A percentile compares a stretch with the other conserved stretches of the same genome.
Evolutionary conservation across 176 grass and related monocot species (phyloP).

Genomic region (Musa beccarii): DNA sequence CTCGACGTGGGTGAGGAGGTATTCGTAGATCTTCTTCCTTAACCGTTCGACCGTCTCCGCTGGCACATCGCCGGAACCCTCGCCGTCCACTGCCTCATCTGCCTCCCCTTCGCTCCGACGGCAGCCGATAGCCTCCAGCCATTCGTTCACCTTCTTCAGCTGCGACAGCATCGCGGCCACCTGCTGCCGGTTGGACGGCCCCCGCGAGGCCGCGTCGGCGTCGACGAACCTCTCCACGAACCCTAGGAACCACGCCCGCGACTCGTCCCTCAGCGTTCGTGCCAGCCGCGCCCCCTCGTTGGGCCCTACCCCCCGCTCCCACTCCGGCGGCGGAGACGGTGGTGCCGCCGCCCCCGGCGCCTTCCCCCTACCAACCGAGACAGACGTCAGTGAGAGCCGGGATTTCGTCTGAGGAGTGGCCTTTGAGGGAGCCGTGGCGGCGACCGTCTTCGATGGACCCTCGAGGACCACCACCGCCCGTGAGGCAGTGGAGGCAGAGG

Average conservation of each 20-base stretch:
- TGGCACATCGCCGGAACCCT: conserved; percentile 14
- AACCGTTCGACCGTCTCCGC: conserved; percentile 65
- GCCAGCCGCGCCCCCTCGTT: conserved; percentile 64
- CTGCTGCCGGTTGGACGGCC: conserved; percentile 33
- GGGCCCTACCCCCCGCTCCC: conserved; percentile 51
- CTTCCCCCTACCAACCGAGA: not conserved
- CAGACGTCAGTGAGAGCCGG: not conserved
- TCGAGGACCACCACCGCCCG: no score
- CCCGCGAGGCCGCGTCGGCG: conserved; percentile 33
- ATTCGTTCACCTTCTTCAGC: conserved; percentile 68
- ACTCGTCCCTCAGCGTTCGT: conserved; percentile 51
- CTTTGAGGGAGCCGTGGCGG: no score
- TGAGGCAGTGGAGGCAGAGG: no score
- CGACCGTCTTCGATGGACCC: no score
- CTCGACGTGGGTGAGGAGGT: conserved; percentile 73
- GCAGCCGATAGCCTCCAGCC: conserved; percentile 41
- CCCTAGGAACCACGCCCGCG: conserved; percentile 68
- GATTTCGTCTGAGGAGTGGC: conserved; percentile 12
- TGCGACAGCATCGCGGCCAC: conserved; percentile 54
- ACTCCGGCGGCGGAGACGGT: conserved; percentile 30
- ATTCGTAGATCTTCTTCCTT: conserved; percentile 90
- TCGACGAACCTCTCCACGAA: conserved; percentile 89
- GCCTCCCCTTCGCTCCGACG: conserved; percentile 28
- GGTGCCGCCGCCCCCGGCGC: not conserved
- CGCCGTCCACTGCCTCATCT: conserved; percentile 4